Evolutionary conservation across 108 stramenopile species (phyloP).

Genomic region (Fragilaria crotonensis): DNA sequence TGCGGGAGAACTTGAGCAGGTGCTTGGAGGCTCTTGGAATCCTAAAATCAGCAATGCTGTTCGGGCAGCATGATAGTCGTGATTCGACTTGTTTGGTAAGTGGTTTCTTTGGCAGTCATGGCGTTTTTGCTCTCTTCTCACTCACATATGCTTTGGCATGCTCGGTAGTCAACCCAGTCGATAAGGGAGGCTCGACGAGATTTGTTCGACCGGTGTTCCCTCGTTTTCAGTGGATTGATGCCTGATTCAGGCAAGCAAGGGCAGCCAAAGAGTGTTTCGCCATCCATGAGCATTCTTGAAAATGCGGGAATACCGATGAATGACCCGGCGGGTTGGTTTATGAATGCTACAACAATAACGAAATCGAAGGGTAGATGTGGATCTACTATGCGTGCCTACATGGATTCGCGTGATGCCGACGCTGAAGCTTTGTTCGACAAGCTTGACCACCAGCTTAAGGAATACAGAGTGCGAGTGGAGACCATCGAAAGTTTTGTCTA

Average conservation of each 20-base stretch:
- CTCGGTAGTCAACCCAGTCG: too few species aligned
- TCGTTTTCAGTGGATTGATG: conserved; percentile 7
- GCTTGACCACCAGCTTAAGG: conserved; percentile 43
- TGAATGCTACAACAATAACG: conserved; percentile 14
- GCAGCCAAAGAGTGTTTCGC: conserved; percentile 7
- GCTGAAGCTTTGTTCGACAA: conserved; percentile 31
- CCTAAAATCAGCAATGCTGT: conserved; percentile 16
- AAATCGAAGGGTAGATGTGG: conserved; percentile 22
- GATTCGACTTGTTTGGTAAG: too few species aligned
- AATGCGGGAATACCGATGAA: conserved; percentile 33
- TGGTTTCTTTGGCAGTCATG: too few species aligned
- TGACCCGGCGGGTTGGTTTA: conserved; percentile 46
- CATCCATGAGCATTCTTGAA: conserved; percentile 27
- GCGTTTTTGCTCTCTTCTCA: too few species aligned
- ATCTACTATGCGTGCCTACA: conserved; percentile 19
- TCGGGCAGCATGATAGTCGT: too few species aligned
- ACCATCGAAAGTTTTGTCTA: conserved; percentile 75
- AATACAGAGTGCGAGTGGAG: conserved; percentile 66
- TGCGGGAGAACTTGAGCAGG: conserved; percentile 54
- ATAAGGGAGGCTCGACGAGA: too few species aligned
- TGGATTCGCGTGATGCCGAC: conserved; percentile 15
- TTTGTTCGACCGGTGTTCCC: too few species aligned
- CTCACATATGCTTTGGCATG: too few species aligned
- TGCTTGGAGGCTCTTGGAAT: conserved; percentile 58
- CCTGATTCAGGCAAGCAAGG: conserved; percentile 4